These are phyloP conservation scores for Zanthoxylum bungeanum DNA, from an alignment of 345 rosid species.

Conservation along the genomic window DNA sequence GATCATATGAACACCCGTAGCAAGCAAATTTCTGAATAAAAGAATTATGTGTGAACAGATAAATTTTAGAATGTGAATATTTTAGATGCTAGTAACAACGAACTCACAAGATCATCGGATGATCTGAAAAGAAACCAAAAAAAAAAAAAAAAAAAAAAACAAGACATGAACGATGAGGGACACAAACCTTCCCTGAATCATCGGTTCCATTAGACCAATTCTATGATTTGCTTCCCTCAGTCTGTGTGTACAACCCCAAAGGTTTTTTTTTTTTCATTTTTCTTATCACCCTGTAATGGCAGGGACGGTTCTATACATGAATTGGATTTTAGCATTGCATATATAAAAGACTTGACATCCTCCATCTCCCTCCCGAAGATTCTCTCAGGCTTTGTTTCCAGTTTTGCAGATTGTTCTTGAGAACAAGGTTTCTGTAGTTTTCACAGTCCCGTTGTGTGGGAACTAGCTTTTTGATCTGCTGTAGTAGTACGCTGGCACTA, in stretches of 20 bases:
- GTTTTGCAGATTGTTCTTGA: background rate
- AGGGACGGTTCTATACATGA: slow-evolving; percentile 44
- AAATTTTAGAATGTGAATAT: slow-evolving; percentile 16
- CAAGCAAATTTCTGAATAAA: too few relatives aligned
- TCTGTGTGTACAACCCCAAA: slow-evolving; percentile 26
- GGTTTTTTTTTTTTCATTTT: too few relatives aligned
- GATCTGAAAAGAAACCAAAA: slow-evolving; percentile 14
- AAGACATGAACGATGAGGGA: slow-evolving; percentile 14
- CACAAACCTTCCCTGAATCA: slow-evolving; percentile 30
- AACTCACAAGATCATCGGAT: slow-evolving; percentile 17
- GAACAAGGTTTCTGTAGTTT: slow-evolving; percentile 14
- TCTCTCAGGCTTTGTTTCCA: too few relatives aligned
- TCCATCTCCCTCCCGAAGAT: slow-evolving; percentile 14
- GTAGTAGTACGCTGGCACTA: slow-evolving; percentile 23
- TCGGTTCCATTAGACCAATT: slow-evolving; percentile 16
- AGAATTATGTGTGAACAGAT: too few relatives aligned
- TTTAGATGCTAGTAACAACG: too few relatives aligned
- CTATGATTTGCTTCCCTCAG: slow-evolving; percentile 30
- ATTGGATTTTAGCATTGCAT: slow-evolving; percentile 34
- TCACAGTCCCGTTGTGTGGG: slow-evolving; percentile 3
- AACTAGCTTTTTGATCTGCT: slow-evolving; percentile 21
- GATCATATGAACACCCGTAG: too few relatives aligned
- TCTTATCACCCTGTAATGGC: slow-evolving; percentile 33
- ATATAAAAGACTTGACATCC: slow-evolving; percentile 10
- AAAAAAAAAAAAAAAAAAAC: background rate